phyloP scores from a whole-genome alignment of 176 grass and related monocot genomes.

The Eragrostis nindensis region DNA sequence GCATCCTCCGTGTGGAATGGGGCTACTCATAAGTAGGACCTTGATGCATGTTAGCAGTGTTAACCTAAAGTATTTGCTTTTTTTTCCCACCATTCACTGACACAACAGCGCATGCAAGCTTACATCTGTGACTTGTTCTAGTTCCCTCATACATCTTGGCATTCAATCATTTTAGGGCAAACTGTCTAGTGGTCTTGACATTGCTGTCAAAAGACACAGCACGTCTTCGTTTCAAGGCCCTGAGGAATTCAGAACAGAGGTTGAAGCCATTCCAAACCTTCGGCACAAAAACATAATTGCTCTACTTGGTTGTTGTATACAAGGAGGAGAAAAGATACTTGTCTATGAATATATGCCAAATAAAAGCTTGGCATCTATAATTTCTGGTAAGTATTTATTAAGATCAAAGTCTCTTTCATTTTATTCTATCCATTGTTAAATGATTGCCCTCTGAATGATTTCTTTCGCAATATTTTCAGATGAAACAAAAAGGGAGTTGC shows the following conservation, averaged over 20 bases:
- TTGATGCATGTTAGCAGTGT: neutral
- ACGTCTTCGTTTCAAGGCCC: constrained; percentile 25
- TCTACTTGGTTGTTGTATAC: constrained; percentile 47
- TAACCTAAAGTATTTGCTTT: neutral
- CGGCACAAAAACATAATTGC: constrained; percentile 46
- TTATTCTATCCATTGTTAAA: neutral
- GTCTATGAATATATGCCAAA: constrained; percentile 54
- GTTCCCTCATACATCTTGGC: neutral
- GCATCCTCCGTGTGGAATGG: neutral
- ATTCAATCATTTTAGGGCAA: constrained; percentile 27
- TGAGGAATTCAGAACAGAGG: constrained; percentile 40
- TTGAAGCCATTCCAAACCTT: constrained; percentile 38
- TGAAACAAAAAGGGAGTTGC: constrained; percentile 22
- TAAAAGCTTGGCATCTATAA: constrained; percentile 30
- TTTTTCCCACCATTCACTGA: neutral
- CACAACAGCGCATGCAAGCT: neutral
- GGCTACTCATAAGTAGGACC: neutral
- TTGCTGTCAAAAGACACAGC: constrained; percentile 42
- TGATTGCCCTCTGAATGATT: neutral
- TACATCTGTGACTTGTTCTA: neutral
- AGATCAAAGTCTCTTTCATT: neutral
- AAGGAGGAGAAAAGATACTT: constrained; percentile 34
- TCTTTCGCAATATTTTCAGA: neutral
- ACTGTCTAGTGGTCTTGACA: constrained; percentile 16
- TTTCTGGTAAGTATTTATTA: neutral